Conservation (phyloP, 2,329 filamentous ascomycete genomes). For the Nothomitra cinnamomea region DNA sequence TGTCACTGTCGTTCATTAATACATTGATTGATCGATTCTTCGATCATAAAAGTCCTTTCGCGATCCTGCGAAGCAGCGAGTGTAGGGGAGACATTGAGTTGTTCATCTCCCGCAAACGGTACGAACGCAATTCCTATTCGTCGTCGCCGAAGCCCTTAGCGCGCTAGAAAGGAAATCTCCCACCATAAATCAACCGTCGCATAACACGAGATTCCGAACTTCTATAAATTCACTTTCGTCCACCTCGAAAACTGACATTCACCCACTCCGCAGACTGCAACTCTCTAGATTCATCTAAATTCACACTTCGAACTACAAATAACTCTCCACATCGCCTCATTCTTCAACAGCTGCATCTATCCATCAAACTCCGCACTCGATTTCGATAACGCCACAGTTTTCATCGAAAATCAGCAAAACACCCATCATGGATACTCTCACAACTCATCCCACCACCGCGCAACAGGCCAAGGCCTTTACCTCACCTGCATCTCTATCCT, state of each 20-base stretch:
- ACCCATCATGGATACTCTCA: slow-evolving; percentile 64
- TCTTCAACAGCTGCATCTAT: neutral
- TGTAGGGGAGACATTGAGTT: slow-evolving; percentile 91
- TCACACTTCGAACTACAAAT: slow-evolving; percentile 5
- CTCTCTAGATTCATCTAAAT: slow-evolving; percentile 7
- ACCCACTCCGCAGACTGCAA: slow-evolving; percentile 4
- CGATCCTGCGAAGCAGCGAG: neutral
- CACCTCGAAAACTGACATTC: slow-evolving; percentile 11
- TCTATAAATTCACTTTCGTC: slow-evolving; percentile 5
- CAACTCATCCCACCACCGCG: slow-evolving; percentile 80
- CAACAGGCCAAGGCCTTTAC: slow-evolving; percentile 93
- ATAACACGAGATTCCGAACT: neutral
- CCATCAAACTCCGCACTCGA: neutral
- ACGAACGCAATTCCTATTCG: slow-evolving; percentile 17
- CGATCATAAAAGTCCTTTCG: slow-evolving; percentile 1
- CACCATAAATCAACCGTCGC: slow-evolving; percentile 11
- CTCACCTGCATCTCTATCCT: slow-evolving; percentile 79
- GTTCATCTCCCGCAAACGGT: slow-evolving; percentile 75
- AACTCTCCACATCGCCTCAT: neutral
- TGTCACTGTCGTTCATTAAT: slow-evolving; percentile 1
- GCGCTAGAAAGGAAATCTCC: too few relatives aligned
- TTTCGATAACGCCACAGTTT: neutral
- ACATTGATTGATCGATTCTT: slow-evolving; percentile 4
- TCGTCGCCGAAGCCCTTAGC: slow-evolving; percentile 15
- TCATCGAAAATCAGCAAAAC: neutral